phyloP scores from a whole-genome alignment of 371 early-diverging fungal species.

The Batkoa obscura region DNA sequence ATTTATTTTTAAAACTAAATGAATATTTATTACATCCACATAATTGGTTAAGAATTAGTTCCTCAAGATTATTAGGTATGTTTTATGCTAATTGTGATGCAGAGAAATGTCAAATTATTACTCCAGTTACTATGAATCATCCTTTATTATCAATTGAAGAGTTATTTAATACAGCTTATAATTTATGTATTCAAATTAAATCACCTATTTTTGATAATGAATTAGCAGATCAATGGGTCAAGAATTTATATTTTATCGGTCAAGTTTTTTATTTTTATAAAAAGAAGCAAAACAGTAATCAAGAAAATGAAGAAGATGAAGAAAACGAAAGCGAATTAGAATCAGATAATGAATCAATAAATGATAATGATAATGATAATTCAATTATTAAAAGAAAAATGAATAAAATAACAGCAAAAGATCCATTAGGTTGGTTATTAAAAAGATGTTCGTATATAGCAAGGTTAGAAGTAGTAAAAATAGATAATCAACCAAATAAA shows the following conservation, averaged over 20 bases:
- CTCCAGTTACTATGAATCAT: background rate
- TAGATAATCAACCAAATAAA: constrained; percentile 24
- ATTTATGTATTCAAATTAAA: constrained; percentile 51
- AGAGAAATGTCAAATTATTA: no score
- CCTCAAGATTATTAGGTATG: constrained; percentile 48
- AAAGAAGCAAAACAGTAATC: background rate
- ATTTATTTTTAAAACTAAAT: constrained; percentile 21
- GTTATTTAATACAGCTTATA: constrained; percentile 29
- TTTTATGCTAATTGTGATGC: no score
- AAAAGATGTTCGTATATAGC: constrained; percentile 41
- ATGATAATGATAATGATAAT: constrained; percentile 9
- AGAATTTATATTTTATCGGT: constrained; percentile 82
- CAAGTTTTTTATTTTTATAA: constrained; percentile 38
- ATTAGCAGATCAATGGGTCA: constrained; percentile 73
- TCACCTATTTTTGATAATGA: constrained; percentile 47
- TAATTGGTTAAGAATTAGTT: constrained; percentile 61
- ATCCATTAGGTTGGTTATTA: constrained; percentile 35
- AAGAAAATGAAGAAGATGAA: constrained; percentile 10
- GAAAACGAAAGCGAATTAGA: constrained; percentile 13
- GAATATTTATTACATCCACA: constrained; percentile 52
- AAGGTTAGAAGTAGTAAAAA: constrained; percentile 30
- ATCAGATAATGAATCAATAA: constrained; percentile 12
- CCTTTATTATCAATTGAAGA: constrained; percentile 23
- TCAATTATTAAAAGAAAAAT: background rate
- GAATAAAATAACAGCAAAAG: constrained; percentile 10